Evolutionary conservation across 2,329 filamentous ascomycete species (phyloP), one percentile per base, ranked within the genome.

Genomic region (Penicillium sp.): DNA sequence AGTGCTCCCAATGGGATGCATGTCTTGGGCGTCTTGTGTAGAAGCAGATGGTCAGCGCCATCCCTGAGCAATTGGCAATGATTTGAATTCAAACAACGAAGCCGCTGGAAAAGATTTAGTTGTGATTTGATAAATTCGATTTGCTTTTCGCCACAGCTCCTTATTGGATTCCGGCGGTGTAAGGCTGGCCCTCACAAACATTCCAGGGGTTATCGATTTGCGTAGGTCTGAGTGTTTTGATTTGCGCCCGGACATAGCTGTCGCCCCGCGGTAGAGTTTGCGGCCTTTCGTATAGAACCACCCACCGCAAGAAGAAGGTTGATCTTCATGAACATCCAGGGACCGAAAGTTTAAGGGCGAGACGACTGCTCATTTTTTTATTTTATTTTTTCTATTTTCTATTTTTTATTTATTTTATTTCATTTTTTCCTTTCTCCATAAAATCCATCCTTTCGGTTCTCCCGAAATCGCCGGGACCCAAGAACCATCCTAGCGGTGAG

Each of bases 281-380:
- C 24, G 12, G 15, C 9, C 13, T 20, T 48, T 41, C 27, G 46
- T 41, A 48, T 42, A 34, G 12, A 29, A 8, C 39, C 15, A 20
- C 9, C 36, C 21, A 24, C 36, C 34, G 18, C 34, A 21, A 37
- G 5, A 37, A 37, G 23, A 37, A 12, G 29, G 29, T 48, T 37
- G 53, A 51, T 52, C 49, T n/a, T n/a, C n/a, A n/a, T n/a, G n/a
- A 46, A 24, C 34, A 43, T 46, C 30, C 40, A 47, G 37, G 46
- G 42, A 39, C 36, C 13, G 32, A 39, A 46, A 50, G 30, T 27
- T 47, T 48, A 33, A 45, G 27, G 30, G 20, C 36, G 32, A 45
- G 26, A 9, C 26, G 46, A 56, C 29, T 50, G 40, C 51, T 54
- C 40, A 42, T 36, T 39, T 52, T 40, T 52, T 33, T n/a, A n/a